A percentile compares a stretch with the other conserved stretches of the same genome.
phyloP scores from a whole-genome alignment of 2,329 filamentous ascomycete genomes.

The Zymoseptoria pseudotritici region DNA sequence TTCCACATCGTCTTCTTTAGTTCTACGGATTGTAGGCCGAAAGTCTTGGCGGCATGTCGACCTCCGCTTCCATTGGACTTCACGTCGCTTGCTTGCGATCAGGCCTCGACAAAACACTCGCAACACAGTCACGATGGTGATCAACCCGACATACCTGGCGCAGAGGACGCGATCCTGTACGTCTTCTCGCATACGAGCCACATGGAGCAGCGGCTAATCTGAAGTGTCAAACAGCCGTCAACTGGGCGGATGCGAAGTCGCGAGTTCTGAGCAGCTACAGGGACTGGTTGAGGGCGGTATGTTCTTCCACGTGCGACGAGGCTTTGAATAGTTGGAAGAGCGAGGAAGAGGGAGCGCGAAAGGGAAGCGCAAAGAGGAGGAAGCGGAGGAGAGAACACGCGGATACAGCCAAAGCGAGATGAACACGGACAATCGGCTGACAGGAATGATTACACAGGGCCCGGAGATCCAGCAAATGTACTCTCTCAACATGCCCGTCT shows the following conservation, averaged over 20 bases:
- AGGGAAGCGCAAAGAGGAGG: not conserved
- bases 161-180: slow-evolving; percentile 48
- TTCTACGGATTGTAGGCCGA: not conserved
- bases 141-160: slow-evolving; percentile 86
- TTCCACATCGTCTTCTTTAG: too few species aligned
- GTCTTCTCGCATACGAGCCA: slow-evolving; percentile 10
- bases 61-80: not conserved
- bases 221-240: slow-evolving; percentile 56
- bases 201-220: not conserved
- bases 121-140: slow-evolving; percentile 42
- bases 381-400: not conserved
- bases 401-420: not conserved
- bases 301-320: slow-evolving; percentile 29
- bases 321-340: slow-evolving; percentile 25
- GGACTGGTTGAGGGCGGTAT: slow-evolving; percentile 92
- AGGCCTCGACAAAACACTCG: not conserved
- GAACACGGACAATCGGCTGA: not conserved
- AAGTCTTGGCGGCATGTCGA: not conserved
- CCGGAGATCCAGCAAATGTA: slow-evolving; percentile 98
- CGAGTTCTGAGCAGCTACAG: slow-evolving; percentile 86
- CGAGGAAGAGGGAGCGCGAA: not conserved
- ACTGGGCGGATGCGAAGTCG: slow-evolving; percentile 79
- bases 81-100: not conserved
- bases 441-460: slow-evolving; percentile 52
- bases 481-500: slow-evolving; percentile 80